These are phyloP conservation scores for Poa pratensis DNA, from an alignment of 176 grass and related monocot species.

Conservation along the genomic window DNA sequence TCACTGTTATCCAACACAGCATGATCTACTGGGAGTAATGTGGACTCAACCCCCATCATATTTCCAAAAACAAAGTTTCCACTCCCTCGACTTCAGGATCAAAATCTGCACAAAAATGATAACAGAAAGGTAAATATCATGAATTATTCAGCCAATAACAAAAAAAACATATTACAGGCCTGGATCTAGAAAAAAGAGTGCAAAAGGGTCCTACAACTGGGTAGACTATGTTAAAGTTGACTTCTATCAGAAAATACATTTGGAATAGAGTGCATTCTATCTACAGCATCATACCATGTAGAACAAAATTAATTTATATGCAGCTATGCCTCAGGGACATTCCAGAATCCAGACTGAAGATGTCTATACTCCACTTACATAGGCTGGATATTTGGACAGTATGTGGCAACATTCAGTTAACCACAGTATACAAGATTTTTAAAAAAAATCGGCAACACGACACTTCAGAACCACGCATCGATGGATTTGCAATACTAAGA, in stretches of 20 bases:
- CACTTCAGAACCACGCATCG: neutral
- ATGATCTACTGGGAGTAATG: neutral
- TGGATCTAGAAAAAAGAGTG: neutral
- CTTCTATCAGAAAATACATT: neutral
- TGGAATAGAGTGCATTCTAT: neutral
- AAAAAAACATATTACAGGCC: neutral
- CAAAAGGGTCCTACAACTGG: neutral
- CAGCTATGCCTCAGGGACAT: neutral
- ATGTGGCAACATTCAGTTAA: neutral
- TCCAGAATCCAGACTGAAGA: neutral
- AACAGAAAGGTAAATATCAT: constrained; percentile 26
- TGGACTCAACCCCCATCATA: constrained; percentile 35
- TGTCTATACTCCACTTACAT: neutral
- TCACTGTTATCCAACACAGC: neutral
- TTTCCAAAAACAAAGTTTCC: neutral
- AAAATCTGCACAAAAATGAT: constrained; percentile 30
- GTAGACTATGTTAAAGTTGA: neutral
- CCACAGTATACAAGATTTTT: neutral
- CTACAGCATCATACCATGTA: neutral
- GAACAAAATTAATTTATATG: neutral
- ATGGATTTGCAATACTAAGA: neutral
- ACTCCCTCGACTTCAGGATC: constrained; percentile 2
- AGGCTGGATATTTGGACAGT: neutral
- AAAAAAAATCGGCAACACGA: neutral
- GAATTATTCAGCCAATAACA: neutral